phyloP scores from a whole-genome alignment of 1,139 yeast genomes.

The Scheffersomyces segobiensis region DNA sequence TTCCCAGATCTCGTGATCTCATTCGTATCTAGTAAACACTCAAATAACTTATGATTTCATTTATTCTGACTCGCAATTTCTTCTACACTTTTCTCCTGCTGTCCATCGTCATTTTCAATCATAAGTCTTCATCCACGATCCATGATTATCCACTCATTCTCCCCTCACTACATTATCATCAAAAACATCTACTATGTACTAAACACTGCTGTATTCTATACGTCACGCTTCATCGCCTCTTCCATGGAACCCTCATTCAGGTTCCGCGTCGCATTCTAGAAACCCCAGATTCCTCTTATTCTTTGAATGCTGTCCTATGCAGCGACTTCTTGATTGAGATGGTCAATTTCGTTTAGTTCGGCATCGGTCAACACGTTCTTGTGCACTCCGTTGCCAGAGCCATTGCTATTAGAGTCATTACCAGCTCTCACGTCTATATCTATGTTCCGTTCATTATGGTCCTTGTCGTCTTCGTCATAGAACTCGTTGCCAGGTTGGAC shows the following conservation, averaged over 20 bases:
- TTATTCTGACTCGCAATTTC: too few species aligned
- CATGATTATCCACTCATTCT: background rate
- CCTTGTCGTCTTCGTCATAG: constrained; percentile 60
- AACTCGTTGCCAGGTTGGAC: constrained; percentile 67
- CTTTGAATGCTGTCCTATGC: background rate
- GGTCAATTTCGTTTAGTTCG: constrained; percentile 39
- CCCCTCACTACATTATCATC: background rate
- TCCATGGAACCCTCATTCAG: background rate
- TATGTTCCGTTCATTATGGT: constrained; percentile 39
- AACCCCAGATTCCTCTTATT: background rate
- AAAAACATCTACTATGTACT: background rate
- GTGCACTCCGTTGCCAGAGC: background rate
- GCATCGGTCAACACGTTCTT: constrained; percentile 27
- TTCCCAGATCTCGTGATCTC: background rate
- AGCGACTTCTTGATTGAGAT: constrained; percentile 22
- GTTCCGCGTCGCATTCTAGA: background rate
- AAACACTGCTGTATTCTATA: background rate
- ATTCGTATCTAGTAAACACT: background rate
- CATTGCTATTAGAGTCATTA: background rate
- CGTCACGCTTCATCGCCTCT: background rate
- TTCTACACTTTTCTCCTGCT: background rate
- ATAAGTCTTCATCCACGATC: background rate
- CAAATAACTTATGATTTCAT: background rate
- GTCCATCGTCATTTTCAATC: background rate
- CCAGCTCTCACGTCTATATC: background rate